Conservation (phyloP, 495 filamentous ascomycete genomes). For the Penicillium lagena region DNA sequence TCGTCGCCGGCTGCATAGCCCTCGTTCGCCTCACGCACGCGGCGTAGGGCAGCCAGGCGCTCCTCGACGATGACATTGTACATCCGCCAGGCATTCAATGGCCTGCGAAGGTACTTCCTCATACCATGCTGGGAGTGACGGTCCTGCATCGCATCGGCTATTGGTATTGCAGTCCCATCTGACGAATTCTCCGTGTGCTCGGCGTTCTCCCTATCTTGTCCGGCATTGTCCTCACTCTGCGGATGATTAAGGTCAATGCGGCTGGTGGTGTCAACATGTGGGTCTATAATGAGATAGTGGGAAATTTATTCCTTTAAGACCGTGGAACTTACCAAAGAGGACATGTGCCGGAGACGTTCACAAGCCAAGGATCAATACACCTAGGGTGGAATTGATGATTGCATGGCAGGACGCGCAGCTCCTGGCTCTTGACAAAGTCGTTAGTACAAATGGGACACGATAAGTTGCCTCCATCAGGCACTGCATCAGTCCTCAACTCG, state of each 20-base stretch:
- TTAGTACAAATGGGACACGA: constrained; percentile 90
- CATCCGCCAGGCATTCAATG: constrained; percentile 60
- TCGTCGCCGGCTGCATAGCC: constrained; percentile 13
- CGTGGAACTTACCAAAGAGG: constrained; percentile 64
- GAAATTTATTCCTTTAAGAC: too few species aligned
- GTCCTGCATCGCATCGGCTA: constrained; percentile 15
- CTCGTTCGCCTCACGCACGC: constrained; percentile 44
- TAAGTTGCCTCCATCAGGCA: constrained; percentile 36
- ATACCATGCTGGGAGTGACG: constrained; percentile 34
- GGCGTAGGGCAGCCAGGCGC: constrained; percentile 66
- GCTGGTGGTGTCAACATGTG: too few species aligned
- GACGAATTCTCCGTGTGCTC: constrained; percentile 5
- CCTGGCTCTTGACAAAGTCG: constrained; percentile 84
- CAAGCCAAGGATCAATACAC: constrained; percentile 93
- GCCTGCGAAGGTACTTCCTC: constrained; percentile 31
- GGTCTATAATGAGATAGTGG: too few species aligned
- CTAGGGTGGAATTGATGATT: constrained; percentile 91
- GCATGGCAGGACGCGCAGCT: constrained; percentile 88
- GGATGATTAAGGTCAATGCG: constrained; percentile 62
- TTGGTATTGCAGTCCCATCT: constrained; percentile 20
- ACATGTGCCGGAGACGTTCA: constrained; percentile 94
- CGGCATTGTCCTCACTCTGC: constrained; percentile 22
- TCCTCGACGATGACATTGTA: constrained; percentile 69
- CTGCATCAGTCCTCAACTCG: constrained; percentile 5
- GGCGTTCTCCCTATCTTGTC: constrained; percentile 9